Base-by-base conservation (phyloP, 2,329 filamentous ascomycete genomes). In the Metarhizium album region DNA sequence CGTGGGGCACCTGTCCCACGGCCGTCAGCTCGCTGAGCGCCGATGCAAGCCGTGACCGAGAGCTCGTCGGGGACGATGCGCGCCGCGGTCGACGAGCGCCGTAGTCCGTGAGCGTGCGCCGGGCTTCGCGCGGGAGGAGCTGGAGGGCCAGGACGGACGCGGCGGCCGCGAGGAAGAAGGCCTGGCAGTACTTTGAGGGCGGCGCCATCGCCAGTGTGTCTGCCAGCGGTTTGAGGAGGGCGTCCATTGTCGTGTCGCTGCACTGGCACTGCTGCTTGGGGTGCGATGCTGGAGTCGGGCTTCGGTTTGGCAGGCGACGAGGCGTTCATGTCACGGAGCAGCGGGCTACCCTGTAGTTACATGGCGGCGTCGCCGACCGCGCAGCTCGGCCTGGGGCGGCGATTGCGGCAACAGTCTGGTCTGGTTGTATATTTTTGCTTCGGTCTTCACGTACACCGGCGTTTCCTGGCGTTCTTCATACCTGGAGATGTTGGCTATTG, bases 1-100 rank as follows among this genome's bases (percentile, higher is more conserved):
- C 78, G 69, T 97, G 93, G 22, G 91, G 90, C 35, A 96, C 84
- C 62, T 80, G 79, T 57, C 69, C 68, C 47, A 56, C 56, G 42
- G 60, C 53, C 22, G 61, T 58, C 31, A 71, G 42, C 48, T 58
- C 58, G 48, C 60, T 58, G 8, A 51, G 22, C 13, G 46, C 3
- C 4, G 33, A 42, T 9, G 7, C 16, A n/a, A 18, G n/a, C 9
- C 31, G 13, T 16, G 40, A 38, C 9, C 31, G 13, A 14, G 40
- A 38, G 23, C 16, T 24, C 4, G 27, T 29, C 27, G 27, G 37
- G 7, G 37, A 7, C 3, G 37, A 22, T 23, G 43, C 23, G 11
- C n/a, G 49, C 38, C 47, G 37, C 11, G 57, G 57, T 38, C 62
- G 58, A 31, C 76, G 70, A 6, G 76, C 71, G 14, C 77, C 78